Evolutionary conservation across 768 basidiomycete genomes (phyloP), one percentile per base, ranked within the genome.

Genomic region (Russula compacta): DNA sequence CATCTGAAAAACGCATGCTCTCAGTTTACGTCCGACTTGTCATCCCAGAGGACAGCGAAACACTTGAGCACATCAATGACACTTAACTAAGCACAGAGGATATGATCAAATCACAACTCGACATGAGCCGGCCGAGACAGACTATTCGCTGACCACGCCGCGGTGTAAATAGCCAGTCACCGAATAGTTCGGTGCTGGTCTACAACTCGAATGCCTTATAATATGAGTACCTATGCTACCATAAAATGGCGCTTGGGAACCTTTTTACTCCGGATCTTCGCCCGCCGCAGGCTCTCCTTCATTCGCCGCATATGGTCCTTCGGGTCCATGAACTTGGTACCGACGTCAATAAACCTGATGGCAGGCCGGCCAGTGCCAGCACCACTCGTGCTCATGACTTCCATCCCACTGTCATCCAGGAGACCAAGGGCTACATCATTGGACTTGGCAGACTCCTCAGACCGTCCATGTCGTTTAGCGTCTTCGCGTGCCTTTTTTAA

Each of bases 271-370:
- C 69, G 74, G 39, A 72, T 8, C 43, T 39, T 71, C 8, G 77
- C 72, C 61, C 82, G 76, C 47, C 83, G 78, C 63, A 78, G 77
- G 0, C 81, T 77, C 59, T 75, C 75, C 24, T 77, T 75, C 56
- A 80, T 76, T 46, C 86, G 76, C 61, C 77, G 76, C 53, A 77
- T 65, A 11, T 76, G 78, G 53, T 83, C 82, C 44, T 80, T 77
- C 35, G 79, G 71, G 47, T 88, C 78, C 58, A 90, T 68, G 69
- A 87, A 90, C 69, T 83, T 81, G 24, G 79, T 79, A 1, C 89
- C 89, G 4, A 91, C 82, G 68, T 92, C 89, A 17, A 87, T 73
- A 66, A 92, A 89, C 67, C 79, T 79, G 49, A 87, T 77, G 2
- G 81, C 68, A 9, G 85, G 78, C 43, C 83, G 81, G 15, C 81